Evolutionary conservation across 208 protist genomes (phyloP), one percentile per base, ranked within the genome.

Genomic region (Strigomonas culicis): DNA sequence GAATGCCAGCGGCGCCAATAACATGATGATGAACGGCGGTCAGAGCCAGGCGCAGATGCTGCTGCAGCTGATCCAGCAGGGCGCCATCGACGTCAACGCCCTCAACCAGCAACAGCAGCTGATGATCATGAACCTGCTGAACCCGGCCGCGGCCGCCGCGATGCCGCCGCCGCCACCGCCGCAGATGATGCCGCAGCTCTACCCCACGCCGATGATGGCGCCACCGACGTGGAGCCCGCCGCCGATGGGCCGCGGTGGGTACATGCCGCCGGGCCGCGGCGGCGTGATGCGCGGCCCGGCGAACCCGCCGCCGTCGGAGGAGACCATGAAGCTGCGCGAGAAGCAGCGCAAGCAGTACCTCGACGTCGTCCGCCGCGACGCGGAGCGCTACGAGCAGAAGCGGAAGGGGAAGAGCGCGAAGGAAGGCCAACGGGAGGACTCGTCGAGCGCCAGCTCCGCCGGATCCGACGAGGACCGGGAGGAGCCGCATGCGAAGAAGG

Each of bases 311-410:
- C 84, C 86, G 0, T 75, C 83, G 0, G 74, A 86, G 43, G 82
- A 92, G 57, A 80, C 68, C 30, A 31, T 90, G 49, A 82, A 86
- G 65, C 61, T 93, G 67, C 86, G 89, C 2, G 86, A 95, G 77
- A 68, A 85, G 63, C 89, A 93, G 68, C 76, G 80, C 4, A 86
- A 90, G 65, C 83, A 91, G 74, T 95, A 79, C 63, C 77, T 93
- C 17, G 82, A 91, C 0, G 85, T 92, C 13, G 84, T 95, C 28
- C 81, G 77, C 24, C 66, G 69, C 21, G 84, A 92, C 13, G 75
- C 86, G 30, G 79, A 93, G 76, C 62, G 66, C 72, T 95, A 92
- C 59, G 72, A 91, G 71, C 39, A 64, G 22, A 92, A 95, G 75
- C 4, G 77, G 43, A 63, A 72, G 64, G 77, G 88, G 58, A 31